phyloP scores from a whole-genome alignment of 2,329 filamentous ascomycete species.

The Cordyceps pruinosa region DNA sequence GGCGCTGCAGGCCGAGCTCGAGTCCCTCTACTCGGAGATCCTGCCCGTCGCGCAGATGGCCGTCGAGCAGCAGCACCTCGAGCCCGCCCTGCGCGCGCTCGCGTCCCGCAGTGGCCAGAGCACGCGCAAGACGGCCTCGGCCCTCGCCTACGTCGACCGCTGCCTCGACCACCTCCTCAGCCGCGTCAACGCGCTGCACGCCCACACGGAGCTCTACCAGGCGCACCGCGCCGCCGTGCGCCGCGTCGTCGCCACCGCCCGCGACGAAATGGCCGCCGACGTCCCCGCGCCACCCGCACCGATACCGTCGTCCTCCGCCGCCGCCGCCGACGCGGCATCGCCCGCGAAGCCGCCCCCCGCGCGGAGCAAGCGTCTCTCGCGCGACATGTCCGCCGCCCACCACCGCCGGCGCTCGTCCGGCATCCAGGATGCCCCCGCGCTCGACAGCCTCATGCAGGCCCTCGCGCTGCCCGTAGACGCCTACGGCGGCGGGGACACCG shows the following conservation, averaged over 20 bases:
- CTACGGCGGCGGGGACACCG: slow-evolving; percentile 24
- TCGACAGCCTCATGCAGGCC: slow-evolving; percentile 42
- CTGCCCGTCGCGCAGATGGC: slow-evolving; percentile 65
- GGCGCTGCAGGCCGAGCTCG: slow-evolving; percentile 56
- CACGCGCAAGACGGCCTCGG: slow-evolving; percentile 37
- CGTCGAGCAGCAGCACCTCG: slow-evolving; percentile 58
- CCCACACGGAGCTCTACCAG: slow-evolving; percentile 37
- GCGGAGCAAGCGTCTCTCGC: slow-evolving; percentile 17
- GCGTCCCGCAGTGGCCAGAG: slow-evolving; percentile 37
- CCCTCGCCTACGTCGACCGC: slow-evolving; percentile 45
- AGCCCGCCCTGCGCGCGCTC: slow-evolving; percentile 47
- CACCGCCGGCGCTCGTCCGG: slow-evolving; percentile 31
- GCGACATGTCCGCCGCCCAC: slow-evolving; percentile 3
- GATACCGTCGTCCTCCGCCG: too few relatives aligned
- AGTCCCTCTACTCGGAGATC: slow-evolving; percentile 63
- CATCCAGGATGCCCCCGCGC: slow-evolving; percentile 30
- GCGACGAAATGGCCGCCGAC: slow-evolving; percentile 34
- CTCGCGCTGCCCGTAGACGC: slow-evolving; percentile 38
- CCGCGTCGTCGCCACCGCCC: slow-evolving; percentile 35
- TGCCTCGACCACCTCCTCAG: slow-evolving; percentile 46
- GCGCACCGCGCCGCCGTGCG: slow-evolving; percentile 37
- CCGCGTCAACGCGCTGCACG: slow-evolving; percentile 35
- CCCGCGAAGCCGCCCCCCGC: slow-evolving; percentile 30
- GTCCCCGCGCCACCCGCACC: slow-evolving; percentile 13
- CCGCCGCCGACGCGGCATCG: slow-evolving; percentile 18